A percentile compares a stretch with the other conserved stretches of the same genome.
Evolutionary conservation across 1,139 yeast species (phyloP).

Genomic region (Taiozyma sp.): DNA sequence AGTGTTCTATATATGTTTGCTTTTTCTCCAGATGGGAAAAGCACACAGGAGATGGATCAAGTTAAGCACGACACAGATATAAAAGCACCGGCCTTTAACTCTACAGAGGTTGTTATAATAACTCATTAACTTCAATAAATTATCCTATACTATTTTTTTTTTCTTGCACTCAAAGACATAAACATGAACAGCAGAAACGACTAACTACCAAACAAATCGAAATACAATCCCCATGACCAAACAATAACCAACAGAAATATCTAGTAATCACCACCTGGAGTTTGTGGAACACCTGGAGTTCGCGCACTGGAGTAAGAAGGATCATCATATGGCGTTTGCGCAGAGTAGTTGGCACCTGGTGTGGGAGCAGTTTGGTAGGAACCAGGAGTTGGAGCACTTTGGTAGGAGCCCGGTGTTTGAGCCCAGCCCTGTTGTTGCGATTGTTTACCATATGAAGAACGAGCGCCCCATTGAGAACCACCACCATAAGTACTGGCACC

Average conservation of each 20-base stretch:
- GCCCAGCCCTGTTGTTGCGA: conserved; percentile 12
- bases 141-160: neutral
- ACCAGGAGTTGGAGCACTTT: neutral
- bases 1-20: no score
- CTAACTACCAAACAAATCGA: neutral
- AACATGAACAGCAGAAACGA: neutral
- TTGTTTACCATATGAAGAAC: conserved; percentile 32
- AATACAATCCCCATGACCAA: neutral
- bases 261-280: conserved; percentile 12
- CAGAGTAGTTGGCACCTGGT: conserved; percentile 30
- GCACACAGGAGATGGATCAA: no score
- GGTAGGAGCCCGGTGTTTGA: conserved; percentile 3
- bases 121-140: neutral
- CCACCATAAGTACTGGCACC: conserved; percentile 50
- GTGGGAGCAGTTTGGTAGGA: conserved; percentile 21
- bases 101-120: no score
- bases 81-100: neutral
- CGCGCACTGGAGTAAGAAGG: conserved; percentile 29
- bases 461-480: conserved; percentile 45
- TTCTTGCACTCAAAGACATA: neutral
- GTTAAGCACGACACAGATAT: no score
- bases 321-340: conserved; percentile 21
- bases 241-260: neutral
- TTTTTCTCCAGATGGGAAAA: neutral
- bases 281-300: conserved; percentile 32